phyloP scores from a whole-genome alignment of 768 basidiomycete species.

The Leccinum pellstonianum region DNA sequence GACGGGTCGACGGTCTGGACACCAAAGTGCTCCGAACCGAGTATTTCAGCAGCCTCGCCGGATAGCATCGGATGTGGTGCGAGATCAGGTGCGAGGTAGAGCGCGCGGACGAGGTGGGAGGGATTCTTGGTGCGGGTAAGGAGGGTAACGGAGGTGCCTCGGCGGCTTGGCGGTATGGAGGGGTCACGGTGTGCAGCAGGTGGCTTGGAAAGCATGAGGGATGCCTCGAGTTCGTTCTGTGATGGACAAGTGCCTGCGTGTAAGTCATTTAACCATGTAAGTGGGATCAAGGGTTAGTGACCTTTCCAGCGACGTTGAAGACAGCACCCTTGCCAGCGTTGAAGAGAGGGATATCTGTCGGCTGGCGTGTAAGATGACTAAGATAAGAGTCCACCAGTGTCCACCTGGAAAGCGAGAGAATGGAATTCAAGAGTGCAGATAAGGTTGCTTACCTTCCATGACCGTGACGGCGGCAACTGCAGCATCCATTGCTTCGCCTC shows the following conservation, averaged over 20 bases:
- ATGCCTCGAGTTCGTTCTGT: conserved; percentile 81
- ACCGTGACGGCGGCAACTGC: conserved; percentile 68
- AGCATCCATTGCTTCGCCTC: conserved; percentile 84
- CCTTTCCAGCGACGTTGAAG: conserved; percentile 79
- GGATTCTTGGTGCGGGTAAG: conserved; percentile 71
- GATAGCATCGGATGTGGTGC: conserved; percentile 72
- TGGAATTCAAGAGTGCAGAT: neutral
- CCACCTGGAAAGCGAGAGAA: neutral
- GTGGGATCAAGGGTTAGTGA: conserved; percentile 21
- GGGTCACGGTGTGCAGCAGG: conserved; percentile 54
- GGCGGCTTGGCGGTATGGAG: conserved; percentile 53
- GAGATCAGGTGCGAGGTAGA: conserved; percentile 64
- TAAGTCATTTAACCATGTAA: neutral
- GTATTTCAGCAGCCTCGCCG: conserved; percentile 57
- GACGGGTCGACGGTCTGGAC: conserved; percentile 63
- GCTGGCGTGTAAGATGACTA: neutral
- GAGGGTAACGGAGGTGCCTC: conserved; percentile 64
- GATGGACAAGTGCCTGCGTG: neutral
- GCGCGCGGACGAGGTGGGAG: conserved; percentile 61
- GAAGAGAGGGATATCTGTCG: conserved; percentile 70
- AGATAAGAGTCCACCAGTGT: neutral
- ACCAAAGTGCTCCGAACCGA: conserved; percentile 53
- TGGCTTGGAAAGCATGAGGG: conserved; percentile 78
- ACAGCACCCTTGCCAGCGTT: conserved; percentile 84
- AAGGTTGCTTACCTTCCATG: conserved; percentile 60